These are phyloP conservation scores for Calocybe cyanea DNA, from an alignment of 768 basidiomycete species.

Conservation along the genomic window DNA sequence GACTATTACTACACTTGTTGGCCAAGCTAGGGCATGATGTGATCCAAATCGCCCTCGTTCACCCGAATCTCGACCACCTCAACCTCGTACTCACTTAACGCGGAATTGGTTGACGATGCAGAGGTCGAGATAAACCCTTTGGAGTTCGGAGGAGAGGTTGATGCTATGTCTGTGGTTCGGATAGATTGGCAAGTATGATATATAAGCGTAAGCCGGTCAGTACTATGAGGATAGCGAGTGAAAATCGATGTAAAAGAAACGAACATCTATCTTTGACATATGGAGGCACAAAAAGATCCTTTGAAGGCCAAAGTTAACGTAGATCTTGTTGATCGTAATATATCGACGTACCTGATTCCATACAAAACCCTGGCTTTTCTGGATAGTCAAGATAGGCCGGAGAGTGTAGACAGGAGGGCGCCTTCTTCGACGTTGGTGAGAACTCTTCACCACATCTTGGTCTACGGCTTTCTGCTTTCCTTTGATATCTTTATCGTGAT, in stretches of 20 bases:
- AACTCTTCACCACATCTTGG: conserved; percentile 50
- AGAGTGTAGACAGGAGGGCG: conserved; percentile 57
- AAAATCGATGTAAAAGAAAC: conserved; percentile 30
- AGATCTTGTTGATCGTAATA: conserved; percentile 2
- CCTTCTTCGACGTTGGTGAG: conserved; percentile 49
- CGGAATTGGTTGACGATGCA: conserved; percentile 62
- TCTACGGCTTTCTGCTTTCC: conserved; percentile 81
- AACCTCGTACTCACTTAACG: conserved; percentile 73
- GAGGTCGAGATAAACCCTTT: conserved; percentile 64
- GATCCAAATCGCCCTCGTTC: conserved; percentile 70
- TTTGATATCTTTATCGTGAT: conserved; percentile 60
- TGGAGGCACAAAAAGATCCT: conserved; percentile 86
- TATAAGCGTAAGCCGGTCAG: conserved; percentile 15
- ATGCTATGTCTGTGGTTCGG: conserved; percentile 61
- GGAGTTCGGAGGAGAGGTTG: conserved; percentile 76
- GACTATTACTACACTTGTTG: conserved; percentile 1
- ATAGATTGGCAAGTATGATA: conserved; percentile 8
- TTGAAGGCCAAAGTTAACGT: neutral
- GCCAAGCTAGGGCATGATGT: conserved; percentile 59
- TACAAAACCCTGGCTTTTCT: conserved; percentile 83
- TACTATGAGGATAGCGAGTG: conserved; percentile 14
- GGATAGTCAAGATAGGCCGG: conserved; percentile 82
- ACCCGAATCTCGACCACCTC: conserved; percentile 88
- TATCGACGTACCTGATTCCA: conserved; percentile 79
- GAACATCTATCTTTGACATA: conserved; percentile 89